Base-by-base conservation (phyloP, 2,329 filamentous ascomycete species). In the Grosmannia penicillata region DNA sequence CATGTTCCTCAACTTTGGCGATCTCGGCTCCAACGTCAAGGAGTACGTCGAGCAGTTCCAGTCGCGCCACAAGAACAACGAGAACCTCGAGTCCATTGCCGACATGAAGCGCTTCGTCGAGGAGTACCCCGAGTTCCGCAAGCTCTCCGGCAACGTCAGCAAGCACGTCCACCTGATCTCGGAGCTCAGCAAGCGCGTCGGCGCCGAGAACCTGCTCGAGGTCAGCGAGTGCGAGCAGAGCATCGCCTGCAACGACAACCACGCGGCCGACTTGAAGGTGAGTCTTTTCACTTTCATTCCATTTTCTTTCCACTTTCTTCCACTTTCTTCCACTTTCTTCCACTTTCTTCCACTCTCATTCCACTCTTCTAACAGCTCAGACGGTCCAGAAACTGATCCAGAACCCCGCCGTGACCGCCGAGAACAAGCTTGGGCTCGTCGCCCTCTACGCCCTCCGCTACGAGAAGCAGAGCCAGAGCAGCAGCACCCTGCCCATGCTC, bases 51-150 rank as follows among this genome's bases (percentile, higher is more conserved):
- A 94, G 54, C 91, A 96, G 54, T 98, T 96, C 53, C 91, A 96
- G 51, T 85, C 82, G 11, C 95, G 93, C 56, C 94, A 89, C n/a
- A 89, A 96, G 54, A 94, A 81, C 50, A 94, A 79, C 50, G 83
- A 86, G 55, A 91, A 94, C 53, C 87, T 98, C 43, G 91, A 98
- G 54, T 95, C 89, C 14, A 96, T 98, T 53, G 72, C 81, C 39
- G 91, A 98, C 56, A 98, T 98, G 93, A 98, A 98, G 58, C 83
- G 87, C 31, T 98, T 98, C 51, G 93, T 98, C 39, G 91, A 98
- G 58, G 91, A 98, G 53, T 98, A 96, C 54, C 91, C 91, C 3
- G 91, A 98, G 55, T 98, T 98, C 57, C 78, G 91, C 42, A 93
- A 95, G 52, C 73, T 98, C 1, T 95, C 91, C 2, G 87, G 91